Base-by-base conservation (phyloP, 2,329 filamentous ascomycete genomes). In the Epichloe elymi region DNA sequence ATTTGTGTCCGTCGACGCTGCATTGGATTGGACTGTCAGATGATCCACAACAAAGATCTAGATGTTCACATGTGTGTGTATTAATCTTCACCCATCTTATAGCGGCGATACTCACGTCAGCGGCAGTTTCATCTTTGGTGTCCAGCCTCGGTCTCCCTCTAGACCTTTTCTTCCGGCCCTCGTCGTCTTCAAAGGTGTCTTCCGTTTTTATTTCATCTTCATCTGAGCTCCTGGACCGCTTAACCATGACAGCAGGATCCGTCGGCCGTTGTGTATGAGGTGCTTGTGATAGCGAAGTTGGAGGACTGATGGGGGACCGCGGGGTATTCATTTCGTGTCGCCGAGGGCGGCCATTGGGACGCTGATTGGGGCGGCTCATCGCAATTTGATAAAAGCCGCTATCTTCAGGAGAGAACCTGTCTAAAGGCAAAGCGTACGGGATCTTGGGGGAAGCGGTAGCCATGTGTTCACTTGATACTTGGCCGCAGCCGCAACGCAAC, bases 1-100 rank as follows among this genome's bases (percentile, higher is more conserved):
- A 95, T 93, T 63, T 95, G 89, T 5, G 87, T 91, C 50, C 89
- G 79, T 49, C 89, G 84, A 55, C 88, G 83, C 85, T 86, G 40
- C 40, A 30, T 40, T 46, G 54, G 30, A 30, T 40, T 46, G 54
- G 37, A 8, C 7, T 33, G 37, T 46, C 20, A 43, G 33, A 43
- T 40, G 38, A 48, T 49, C 23, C 30, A 19, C 12, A 19, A 19
- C 19, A 23, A 17, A 10, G 17, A 42, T 47, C 35, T 45, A 40
- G 15, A 7, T 17, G 35, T 14, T 43, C 19, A 20, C 3, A 43
- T 26, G 14, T 7, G 17, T n/a, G 14, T 41, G 46, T 35, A 11
- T 35, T 15, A 20, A 20, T 8, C 2, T 23, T 36, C 17, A 39
- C 37, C 11, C 20, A 30, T n/a, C 3, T 33, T 20, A 14, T 17